These are phyloP conservation scores for Herpotrichia juniperi DNA, from an alignment of 2,329 filamentous ascomycete genomes.

Conservation along the genomic window DNA sequence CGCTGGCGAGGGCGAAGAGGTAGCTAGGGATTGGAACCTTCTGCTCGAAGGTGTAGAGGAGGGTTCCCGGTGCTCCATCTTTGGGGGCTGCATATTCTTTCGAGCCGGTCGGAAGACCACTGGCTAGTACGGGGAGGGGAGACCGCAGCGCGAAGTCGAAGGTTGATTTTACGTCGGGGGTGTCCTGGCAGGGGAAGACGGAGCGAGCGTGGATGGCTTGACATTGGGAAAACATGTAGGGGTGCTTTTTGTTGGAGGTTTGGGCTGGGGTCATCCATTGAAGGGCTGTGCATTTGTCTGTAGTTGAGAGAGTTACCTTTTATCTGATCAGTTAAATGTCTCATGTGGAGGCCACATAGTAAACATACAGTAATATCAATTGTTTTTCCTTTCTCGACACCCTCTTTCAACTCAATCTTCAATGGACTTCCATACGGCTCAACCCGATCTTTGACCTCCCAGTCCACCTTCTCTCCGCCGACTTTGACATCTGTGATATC, in stretches of 20 bases:
- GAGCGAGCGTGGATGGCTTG: slow-evolving; percentile 95
- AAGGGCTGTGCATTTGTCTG: slow-evolving; percentile 84
- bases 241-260: slow-evolving; percentile 93
- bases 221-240: slow-evolving; percentile 98
- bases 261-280: slow-evolving; percentile 95
- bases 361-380: slow-evolving; percentile 51
- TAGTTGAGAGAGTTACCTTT: slow-evolving; percentile 68
- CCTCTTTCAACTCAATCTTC: slow-evolving; percentile 61
- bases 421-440: slow-evolving; percentile 79
- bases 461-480: slow-evolving; percentile 68
- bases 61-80: slow-evolving; percentile 59
- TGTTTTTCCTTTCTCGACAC: slow-evolving; percentile 52
- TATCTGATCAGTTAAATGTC: background rate
- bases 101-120: slow-evolving; percentile 70
- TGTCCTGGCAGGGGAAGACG: slow-evolving; percentile 96
- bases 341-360: background rate
- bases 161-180: slow-evolving; percentile 95
- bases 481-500: slow-evolving; percentile 75
- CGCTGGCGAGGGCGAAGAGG: slow-evolving; percentile 85
- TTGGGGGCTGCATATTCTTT: slow-evolving; percentile 58
- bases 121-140: slow-evolving; percentile 87
- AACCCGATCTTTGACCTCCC: slow-evolving; percentile 71
- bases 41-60: slow-evolving; percentile 85
- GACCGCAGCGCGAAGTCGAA: slow-evolving; percentile 89
- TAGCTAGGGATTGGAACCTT: slow-evolving; percentile 93